These are phyloP conservation scores for Backusella tarrabulga DNA, from an alignment of 192 early-diverging fungal genomes.

Conservation along the genomic window DNA sequence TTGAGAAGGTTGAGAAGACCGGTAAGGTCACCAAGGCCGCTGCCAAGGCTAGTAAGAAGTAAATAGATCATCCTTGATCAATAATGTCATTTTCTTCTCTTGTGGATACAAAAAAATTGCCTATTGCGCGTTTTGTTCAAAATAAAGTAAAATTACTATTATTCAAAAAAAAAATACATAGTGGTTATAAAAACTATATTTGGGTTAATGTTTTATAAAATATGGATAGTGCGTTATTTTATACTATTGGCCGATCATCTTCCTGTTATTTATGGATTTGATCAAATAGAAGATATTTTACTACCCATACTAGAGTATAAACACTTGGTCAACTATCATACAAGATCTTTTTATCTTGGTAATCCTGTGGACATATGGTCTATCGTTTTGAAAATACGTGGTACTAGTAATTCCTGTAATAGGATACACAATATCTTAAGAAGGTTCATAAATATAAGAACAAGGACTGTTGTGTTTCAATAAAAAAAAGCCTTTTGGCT, in stretches of 20 bases:
- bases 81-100: background rate
- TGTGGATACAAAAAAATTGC: background rate
- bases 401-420: background rate
- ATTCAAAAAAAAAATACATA: background rate
- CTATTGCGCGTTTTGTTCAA: background rate
- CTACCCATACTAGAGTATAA: too few relatives aligned
- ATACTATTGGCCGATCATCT: background rate
- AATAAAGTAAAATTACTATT: background rate
- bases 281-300: too few relatives aligned
- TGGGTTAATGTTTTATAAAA: background rate
- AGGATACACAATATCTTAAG: background rate
- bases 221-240: background rate
- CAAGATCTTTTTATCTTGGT: too few relatives aligned
- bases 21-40: constrained; percentile 81
- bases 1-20: constrained; percentile 79
- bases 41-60: constrained; percentile 79
- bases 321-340: too few relatives aligned
- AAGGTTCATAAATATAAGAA: background rate
- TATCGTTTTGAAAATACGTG: background rate
- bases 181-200: background rate
- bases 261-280: too few relatives aligned
- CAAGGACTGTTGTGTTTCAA: background rate
- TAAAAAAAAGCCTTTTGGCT: background rate
- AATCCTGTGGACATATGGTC: background rate
- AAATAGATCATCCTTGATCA: constrained; percentile 35